phyloP scores from a whole-genome alignment of 108 stramenopile genomes.

The Aurantiochytrium sp. region DNA sequence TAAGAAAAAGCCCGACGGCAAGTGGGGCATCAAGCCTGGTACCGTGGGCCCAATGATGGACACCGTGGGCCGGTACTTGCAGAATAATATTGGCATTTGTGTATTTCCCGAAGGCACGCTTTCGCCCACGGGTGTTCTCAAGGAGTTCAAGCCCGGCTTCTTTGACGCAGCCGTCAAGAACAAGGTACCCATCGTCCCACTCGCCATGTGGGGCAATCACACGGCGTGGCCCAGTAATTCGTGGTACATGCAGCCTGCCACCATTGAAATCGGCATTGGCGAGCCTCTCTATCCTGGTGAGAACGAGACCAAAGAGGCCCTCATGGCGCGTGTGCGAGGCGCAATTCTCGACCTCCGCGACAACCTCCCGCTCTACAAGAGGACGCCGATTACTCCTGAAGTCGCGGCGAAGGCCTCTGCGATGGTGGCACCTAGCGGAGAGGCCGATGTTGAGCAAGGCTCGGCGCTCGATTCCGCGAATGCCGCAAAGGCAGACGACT shows the following conservation, averaged over 20 bases:
- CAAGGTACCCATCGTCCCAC: not conserved
- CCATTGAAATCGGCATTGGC: not conserved
- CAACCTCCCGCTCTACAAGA: not conserved
- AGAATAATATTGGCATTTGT: not conserved
- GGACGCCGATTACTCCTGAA: not conserved
- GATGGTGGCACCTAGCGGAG: not conserved
- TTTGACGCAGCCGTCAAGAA: not conserved
- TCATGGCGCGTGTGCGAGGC: not conserved
- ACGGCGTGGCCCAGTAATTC: not conserved
- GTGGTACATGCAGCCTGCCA: not conserved
- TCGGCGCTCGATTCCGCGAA: too few species aligned
- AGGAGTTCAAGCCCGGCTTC: not conserved
- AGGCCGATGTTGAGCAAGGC: not conserved
- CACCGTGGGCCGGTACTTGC: not conserved
- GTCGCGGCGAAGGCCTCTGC: not conserved
- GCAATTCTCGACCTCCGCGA: not conserved
- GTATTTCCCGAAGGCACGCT: slow-evolving; percentile 6
- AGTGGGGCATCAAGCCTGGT: not conserved
- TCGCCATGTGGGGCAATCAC: not conserved
- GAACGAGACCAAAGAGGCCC: not conserved
- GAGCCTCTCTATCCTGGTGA: not conserved
- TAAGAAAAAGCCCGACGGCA: not conserved
- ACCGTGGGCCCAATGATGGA: not conserved
- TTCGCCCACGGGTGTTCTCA: not conserved
- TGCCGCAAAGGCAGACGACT: too few species aligned